phyloP scores from a whole-genome alignment of 352 stramenopile genomes.

The Phytophthora constricta region DNA sequence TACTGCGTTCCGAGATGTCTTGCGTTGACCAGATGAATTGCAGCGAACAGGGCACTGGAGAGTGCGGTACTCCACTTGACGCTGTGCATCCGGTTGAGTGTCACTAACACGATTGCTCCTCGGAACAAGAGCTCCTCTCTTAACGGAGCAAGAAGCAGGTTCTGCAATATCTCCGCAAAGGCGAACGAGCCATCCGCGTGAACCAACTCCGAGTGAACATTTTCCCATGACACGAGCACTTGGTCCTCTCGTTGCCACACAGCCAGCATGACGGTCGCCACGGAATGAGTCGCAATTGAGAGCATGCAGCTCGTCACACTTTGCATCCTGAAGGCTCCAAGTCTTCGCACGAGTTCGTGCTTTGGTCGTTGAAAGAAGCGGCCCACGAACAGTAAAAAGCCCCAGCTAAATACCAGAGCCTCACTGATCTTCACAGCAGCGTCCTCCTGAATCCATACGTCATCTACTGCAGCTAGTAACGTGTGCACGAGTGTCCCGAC shows the following conservation, averaged over 20 bases:
- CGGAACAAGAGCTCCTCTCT: constrained; percentile 78
- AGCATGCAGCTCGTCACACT: constrained; percentile 6
- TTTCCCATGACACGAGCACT: constrained; percentile 32
- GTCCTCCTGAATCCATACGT: background rate
- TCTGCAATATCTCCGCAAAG: constrained; percentile 23
- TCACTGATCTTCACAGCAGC: constrained; percentile 22
- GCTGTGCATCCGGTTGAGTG: constrained; percentile 48
- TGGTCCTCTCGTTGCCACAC: constrained; percentile 19
- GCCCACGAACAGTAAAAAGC: constrained; percentile 34
- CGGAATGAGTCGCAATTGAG: constrained; percentile 27
- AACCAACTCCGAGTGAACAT: constrained; percentile 21
- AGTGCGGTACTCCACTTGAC: constrained; percentile 30
- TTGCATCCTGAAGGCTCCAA: constrained; percentile 18
- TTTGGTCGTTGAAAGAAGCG: constrained; percentile 46
- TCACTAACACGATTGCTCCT: constrained; percentile 50
- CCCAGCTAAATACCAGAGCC: constrained; percentile 29
- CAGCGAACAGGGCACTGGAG: constrained; percentile 54
- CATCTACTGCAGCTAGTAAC: constrained; percentile 2
- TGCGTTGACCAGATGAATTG: constrained; percentile 54
- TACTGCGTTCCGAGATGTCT: constrained; percentile 30
- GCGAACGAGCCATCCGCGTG: constrained; percentile 16
- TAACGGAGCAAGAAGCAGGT: constrained; percentile 49
- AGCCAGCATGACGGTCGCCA: constrained; percentile 7
- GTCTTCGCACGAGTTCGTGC: constrained; percentile 16
- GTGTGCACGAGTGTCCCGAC: constrained; percentile 19